phyloP scores from a whole-genome alignment of 1,139 yeast genomes.

The Diutina scorzettiae region DNA sequence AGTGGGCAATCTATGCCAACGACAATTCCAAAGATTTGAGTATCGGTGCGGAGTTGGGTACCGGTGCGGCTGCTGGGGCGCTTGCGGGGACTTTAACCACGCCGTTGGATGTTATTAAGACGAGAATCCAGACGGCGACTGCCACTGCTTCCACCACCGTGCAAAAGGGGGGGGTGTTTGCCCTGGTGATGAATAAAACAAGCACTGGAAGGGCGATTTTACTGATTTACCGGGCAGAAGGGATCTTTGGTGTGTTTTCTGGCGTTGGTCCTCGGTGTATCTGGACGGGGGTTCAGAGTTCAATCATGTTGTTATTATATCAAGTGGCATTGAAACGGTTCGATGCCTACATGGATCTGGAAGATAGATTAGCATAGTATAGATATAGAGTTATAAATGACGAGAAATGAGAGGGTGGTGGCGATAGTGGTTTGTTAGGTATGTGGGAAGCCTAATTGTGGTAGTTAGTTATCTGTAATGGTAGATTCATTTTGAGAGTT shows the following conservation, averaged over 20 bases:
- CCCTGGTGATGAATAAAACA: slow-evolving; percentile 22
- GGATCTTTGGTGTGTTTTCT: slow-evolving; percentile 67
- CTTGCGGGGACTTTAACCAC: slow-evolving; percentile 78
- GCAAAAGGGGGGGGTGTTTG: not conserved
- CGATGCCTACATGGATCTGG: not conserved
- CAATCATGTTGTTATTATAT: slow-evolving; percentile 83
- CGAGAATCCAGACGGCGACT: slow-evolving; percentile 71
- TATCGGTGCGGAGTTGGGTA: slow-evolving; percentile 49
- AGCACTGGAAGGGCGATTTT: slow-evolving; percentile 54
- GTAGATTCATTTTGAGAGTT: no score
- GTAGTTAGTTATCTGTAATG: no score
- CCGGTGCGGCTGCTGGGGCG: slow-evolving; percentile 97
- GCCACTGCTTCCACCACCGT: slow-evolving; percentile 7
- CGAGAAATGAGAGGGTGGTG: no score
- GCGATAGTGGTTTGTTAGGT: no score
- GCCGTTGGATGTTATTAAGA: slow-evolving; percentile 85
- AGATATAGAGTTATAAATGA: no score
- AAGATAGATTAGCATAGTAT: no score
- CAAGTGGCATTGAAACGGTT: slow-evolving; percentile 36
- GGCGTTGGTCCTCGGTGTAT: slow-evolving; percentile 95
- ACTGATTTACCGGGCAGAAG: slow-evolving; percentile 65
- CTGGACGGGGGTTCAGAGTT: slow-evolving; percentile 94
- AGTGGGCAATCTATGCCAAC: slow-evolving; percentile 39
- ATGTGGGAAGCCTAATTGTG: no score
- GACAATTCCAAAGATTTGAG: slow-evolving; percentile 36